Evolutionary conservation across 2,329 filamentous ascomycete genomes (phyloP).

Genomic region (Cladosporium colombiae): DNA sequence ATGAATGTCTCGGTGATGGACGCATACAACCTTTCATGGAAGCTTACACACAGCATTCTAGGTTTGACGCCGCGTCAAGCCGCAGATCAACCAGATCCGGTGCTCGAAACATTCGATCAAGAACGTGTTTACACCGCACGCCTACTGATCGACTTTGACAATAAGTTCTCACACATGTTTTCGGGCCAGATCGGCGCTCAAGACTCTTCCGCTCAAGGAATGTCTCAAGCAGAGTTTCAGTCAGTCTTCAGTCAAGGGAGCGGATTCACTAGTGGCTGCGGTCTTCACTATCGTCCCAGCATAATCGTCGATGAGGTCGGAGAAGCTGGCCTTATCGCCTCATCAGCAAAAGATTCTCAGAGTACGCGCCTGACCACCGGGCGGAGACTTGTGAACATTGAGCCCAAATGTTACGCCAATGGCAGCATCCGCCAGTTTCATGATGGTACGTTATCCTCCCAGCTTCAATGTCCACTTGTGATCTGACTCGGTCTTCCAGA

Average conservation of each 20-base stretch:
- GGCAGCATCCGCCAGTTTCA: background rate
- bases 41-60: slow-evolving; percentile 15
- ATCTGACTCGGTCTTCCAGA: background rate
- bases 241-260: background rate
- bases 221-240: background rate
- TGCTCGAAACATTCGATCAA: background rate
- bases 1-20: slow-evolving; percentile 40
- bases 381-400: background rate
- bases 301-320: background rate
- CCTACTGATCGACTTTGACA: background rate
- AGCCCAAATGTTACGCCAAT: background rate
- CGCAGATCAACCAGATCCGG: background rate
- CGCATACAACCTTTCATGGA: slow-evolving; percentile 24
- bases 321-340: background rate
- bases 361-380: background rate
- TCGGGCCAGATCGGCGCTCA: background rate
- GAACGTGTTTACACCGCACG: background rate
- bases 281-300: background rate
- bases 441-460: background rate
- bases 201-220: background rate
- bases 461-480: background rate
- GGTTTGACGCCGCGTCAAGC: background rate
- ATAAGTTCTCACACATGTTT: background rate
- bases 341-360: background rate
- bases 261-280: background rate